Evolutionary conservation across 352 stramenopile species (phyloP).

Genomic region (Phytophthora sp.): DNA sequence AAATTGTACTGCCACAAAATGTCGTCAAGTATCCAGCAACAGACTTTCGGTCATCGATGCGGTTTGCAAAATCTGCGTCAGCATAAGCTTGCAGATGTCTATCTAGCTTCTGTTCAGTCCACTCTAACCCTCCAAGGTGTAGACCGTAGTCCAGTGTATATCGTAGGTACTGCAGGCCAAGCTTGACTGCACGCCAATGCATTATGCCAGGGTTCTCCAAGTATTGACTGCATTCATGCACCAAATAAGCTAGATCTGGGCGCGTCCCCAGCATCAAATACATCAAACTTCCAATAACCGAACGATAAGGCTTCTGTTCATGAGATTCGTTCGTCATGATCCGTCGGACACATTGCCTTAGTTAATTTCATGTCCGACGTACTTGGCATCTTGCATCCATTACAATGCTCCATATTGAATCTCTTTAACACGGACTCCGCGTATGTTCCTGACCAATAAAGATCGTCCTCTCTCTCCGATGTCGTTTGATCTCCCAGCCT

Average conservation of each 20-base stretch:
- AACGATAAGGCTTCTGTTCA: slow-evolving; percentile 8
- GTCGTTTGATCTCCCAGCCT: slow-evolving; percentile 14
- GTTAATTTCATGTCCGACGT: slow-evolving; percentile 16
- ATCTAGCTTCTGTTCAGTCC: slow-evolving; percentile 4
- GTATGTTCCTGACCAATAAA: slow-evolving; percentile 29
- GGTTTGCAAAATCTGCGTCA: slow-evolving; percentile 31
- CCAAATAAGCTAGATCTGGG: slow-evolving; percentile 20
- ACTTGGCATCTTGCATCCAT: slow-evolving; percentile 19
- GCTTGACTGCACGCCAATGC: slow-evolving; percentile 25
- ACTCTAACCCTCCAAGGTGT: slow-evolving; percentile 4
- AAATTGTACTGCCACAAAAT: slow-evolving; percentile 26
- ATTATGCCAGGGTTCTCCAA: slow-evolving; percentile 20
- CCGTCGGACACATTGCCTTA: slow-evolving; percentile 25
- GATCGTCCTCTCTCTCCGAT: slow-evolving; percentile 9
- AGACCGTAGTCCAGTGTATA: slow-evolving; percentile 15
- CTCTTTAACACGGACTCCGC: slow-evolving; percentile 13
- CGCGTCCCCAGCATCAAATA: slow-evolving; percentile 26
- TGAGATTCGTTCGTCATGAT: slow-evolving; percentile 9
- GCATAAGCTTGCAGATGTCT: slow-evolving; percentile 8
- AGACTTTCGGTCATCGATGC: slow-evolving; percentile 30
- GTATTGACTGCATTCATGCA: slow-evolving; percentile 25
- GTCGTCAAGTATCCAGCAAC: slow-evolving; percentile 26
- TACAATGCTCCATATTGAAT: slow-evolving; percentile 33
- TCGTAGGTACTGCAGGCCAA: slow-evolving; percentile 9
- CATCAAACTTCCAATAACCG: slow-evolving; percentile 14